Percentiles rank a stretch among this genome's conserved stretches.
phyloP scores from a whole-genome alignment of 2,329 filamentous ascomycete genomes.

The Zymoseptoria tritici region DNA sequence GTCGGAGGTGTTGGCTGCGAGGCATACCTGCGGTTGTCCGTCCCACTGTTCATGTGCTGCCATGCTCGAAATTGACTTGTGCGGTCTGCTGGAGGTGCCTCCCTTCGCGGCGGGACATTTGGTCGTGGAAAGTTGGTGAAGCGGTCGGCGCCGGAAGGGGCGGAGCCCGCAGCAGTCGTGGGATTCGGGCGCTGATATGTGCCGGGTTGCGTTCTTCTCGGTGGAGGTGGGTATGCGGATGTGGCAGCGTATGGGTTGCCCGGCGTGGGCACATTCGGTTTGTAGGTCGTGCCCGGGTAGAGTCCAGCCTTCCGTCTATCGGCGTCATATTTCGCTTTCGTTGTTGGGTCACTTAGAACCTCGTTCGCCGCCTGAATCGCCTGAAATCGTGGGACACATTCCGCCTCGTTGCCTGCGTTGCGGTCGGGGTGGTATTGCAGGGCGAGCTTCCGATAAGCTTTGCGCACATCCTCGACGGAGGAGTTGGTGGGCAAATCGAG shows the following conservation, averaged over 20 bases:
- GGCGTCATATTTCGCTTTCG: constrained; percentile 55
- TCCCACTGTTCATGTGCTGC: constrained; percentile 41
- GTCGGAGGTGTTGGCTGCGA: constrained; percentile 18
- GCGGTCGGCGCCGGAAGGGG: constrained; percentile 36
- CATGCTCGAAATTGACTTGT: constrained; percentile 42
- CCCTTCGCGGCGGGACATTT: constrained; percentile 26
- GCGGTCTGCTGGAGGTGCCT: constrained; percentile 32
- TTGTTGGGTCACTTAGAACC: constrained; percentile 55
- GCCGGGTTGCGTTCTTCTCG: constrained; percentile 36
- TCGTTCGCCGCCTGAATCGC: constrained; percentile 82
- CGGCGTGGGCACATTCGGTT: constrained; percentile 16
- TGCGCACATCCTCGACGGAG: constrained; percentile 69
- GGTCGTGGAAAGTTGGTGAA: constrained; percentile 37
- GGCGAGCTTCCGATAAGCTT: constrained; percentile 77
- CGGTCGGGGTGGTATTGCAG: constrained; percentile 83
- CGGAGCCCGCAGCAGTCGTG: constrained; percentile 13
- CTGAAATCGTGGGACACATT: constrained; percentile 76
- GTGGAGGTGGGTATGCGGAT: constrained; percentile 37
- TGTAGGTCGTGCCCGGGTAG: constrained; percentile 19
- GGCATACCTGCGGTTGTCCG: not conserved
- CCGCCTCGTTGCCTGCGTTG: constrained; percentile 73
- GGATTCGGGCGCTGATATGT: constrained; percentile 27
- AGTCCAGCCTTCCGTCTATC: constrained; percentile 48
- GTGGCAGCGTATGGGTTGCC: constrained; percentile 35
- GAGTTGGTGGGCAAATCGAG: constrained; percentile 63